Conservation (phyloP, 1,284 basidiomycete species). For the Pyrrhoderma noxium region DNA sequence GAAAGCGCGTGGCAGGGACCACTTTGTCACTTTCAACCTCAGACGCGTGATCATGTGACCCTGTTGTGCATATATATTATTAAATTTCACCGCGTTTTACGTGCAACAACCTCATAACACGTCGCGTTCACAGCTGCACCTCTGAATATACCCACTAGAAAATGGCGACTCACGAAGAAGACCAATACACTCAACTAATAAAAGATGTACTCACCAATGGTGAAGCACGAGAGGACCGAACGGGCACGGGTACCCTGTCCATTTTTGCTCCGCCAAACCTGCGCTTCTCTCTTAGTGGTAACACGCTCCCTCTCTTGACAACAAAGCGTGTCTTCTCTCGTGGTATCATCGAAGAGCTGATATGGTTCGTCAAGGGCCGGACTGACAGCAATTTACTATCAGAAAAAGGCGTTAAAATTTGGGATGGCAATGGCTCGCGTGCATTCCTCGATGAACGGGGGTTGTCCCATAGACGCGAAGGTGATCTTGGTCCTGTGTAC, state of each 20-base stretch:
- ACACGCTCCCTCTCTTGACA: constrained; percentile 81
- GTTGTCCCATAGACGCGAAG: constrained; percentile 76
- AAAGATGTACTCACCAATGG: constrained; percentile 67
- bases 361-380: constrained; percentile 89
- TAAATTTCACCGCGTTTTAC: no score
- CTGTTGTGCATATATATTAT: no score
- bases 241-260: constrained; percentile 87
- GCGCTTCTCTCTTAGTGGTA: constrained; percentile 75
- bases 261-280: constrained; percentile 85
- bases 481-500: constrained; percentile 95
- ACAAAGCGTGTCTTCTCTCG: constrained; percentile 93
- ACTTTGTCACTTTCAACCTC: constrained; percentile 5
- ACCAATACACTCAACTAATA: constrained; percentile 83
- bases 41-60: not conserved
- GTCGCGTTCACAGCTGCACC: no score
- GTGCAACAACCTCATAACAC: no score
- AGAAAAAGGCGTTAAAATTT: constrained; percentile 88
- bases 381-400: constrained; percentile 80
- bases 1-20: not conserved
- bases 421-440: constrained; percentile 94
- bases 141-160: not conserved
- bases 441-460: constrained; percentile 85
- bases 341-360: constrained; percentile 89
- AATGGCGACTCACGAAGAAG: constrained; percentile 63
- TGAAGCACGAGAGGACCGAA: constrained; percentile 77